These are phyloP conservation scores for Microascus cirrosus DNA, from an alignment of 2,329 filamentous ascomycete species.

Conservation along the genomic window DNA sequence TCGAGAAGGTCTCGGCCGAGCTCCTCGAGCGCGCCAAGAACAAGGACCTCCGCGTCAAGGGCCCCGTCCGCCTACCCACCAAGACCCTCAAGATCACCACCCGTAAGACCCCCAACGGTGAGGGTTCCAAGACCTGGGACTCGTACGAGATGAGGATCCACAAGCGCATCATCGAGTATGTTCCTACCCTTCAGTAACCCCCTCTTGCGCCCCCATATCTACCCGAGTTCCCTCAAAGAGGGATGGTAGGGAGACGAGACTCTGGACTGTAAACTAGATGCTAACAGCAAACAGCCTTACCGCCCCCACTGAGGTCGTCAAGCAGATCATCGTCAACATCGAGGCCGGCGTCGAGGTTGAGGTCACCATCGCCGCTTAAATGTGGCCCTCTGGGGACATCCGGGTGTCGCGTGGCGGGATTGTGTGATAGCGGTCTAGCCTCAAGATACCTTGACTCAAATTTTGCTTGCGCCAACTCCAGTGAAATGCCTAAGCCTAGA, in stretches of 20 bases:
- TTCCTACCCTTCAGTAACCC: background rate
- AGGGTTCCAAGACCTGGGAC: slow-evolving; percentile 99
- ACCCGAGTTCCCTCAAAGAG: no score
- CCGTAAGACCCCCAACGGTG: slow-evolving; percentile 98
- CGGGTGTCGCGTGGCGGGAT: background rate
- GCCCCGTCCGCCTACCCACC: slow-evolving; percentile 83
- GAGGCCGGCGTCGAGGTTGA: slow-evolving; percentile 89
- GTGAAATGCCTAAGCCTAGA: background rate
- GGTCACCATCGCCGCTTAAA: slow-evolving; percentile 80
- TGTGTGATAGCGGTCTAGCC: background rate
- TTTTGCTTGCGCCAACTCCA: background rate
- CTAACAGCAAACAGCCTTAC: slow-evolving; percentile 49
- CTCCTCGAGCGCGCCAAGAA: slow-evolving; percentile 96
- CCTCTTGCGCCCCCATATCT: no score
- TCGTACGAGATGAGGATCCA: slow-evolving; percentile 98
- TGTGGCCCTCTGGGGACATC: background rate
- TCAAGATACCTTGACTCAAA: background rate
- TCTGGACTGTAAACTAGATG: slow-evolving; percentile 4
- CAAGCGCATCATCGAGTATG: slow-evolving; percentile 92
- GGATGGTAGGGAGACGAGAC: background rate
- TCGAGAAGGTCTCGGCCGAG: slow-evolving; percentile 97
- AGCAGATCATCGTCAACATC: slow-evolving; percentile 95
- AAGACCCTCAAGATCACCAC: slow-evolving; percentile 95
- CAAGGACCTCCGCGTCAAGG: slow-evolving; percentile 98
- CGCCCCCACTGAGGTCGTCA: slow-evolving; percentile 94